phyloP scores from a whole-genome alignment of 805 yeast species.

The Metschnikowia gruessii region DNA sequence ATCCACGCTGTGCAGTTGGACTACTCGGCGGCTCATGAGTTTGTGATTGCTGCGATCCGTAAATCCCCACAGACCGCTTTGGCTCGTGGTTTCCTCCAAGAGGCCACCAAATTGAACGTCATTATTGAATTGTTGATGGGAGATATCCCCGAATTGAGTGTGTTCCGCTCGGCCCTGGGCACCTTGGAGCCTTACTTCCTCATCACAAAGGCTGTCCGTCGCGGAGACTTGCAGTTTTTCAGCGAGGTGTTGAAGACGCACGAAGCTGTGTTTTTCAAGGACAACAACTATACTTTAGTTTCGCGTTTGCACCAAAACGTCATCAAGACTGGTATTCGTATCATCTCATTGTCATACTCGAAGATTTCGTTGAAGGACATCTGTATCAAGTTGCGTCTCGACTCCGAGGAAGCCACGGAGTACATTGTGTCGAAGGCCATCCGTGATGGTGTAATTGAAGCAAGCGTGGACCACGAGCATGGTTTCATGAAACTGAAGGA shows the following conservation, averaged over 20 bases:
- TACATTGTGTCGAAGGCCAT: conserved; percentile 96
- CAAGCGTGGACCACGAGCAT: conserved; percentile 82
- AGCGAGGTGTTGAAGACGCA: conserved; percentile 64
- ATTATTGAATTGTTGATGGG: conserved; percentile 93
- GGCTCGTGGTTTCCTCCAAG: conserved; percentile 84
- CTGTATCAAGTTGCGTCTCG: conserved; percentile 86
- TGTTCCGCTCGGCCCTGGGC: conserved; percentile 58
- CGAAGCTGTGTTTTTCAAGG: conserved; percentile 61
- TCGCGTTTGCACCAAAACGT: conserved; percentile 93
- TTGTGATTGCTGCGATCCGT: conserved; percentile 89
- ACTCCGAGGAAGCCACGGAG: conserved; percentile 93
- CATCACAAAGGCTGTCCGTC: conserved; percentile 86
- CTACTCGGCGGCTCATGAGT: conserved; percentile 86
- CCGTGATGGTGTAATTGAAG: conserved; percentile 96
- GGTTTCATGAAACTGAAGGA: conserved; percentile 93
- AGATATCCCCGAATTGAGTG: conserved; percentile 87
- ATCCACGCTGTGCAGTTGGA: conserved; percentile 90
- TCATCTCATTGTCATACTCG: conserved; percentile 86
- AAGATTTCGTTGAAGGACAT: conserved; percentile 90
- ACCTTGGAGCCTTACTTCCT: conserved; percentile 74
- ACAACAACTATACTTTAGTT: conserved; percentile 80
- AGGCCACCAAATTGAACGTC: conserved; percentile 83
- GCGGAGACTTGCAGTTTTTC: conserved; percentile 84
- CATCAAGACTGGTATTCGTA: conserved; percentile 94
- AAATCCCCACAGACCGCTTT: conserved; percentile 89